Evolutionary conservation across 2,329 filamentous ascomycete species (phyloP).

Genomic region (Ascochyta lentis): DNA sequence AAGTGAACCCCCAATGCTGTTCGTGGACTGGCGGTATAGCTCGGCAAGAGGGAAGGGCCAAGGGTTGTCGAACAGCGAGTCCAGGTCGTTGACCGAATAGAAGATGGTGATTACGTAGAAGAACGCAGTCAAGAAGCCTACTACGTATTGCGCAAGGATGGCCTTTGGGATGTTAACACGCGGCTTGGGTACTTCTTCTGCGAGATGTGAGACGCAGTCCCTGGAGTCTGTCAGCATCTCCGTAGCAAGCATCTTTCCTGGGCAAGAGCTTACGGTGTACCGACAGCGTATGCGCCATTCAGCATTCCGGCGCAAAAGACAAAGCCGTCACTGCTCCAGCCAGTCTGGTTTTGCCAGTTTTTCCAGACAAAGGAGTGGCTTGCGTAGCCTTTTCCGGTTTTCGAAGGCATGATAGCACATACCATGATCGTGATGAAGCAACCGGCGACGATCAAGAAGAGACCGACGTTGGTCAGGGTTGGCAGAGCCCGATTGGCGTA

Average conservation of each 20-base stretch:
- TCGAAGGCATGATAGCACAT: conserved; percentile 61
- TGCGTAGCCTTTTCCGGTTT: conserved; percentile 52
- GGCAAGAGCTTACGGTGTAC: conserved; percentile 55
- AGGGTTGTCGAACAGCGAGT: conserved; percentile 59
- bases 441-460: conserved; percentile 61
- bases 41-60: conserved; percentile 67
- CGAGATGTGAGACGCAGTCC: conserved; percentile 70
- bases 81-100: conserved; percentile 65
- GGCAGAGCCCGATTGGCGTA: conserved; percentile 63
- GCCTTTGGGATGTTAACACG: conserved; percentile 51
- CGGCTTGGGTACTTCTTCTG: conserved; percentile 57
- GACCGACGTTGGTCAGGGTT: conserved; percentile 60
- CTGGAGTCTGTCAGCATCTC: conserved; percentile 20
- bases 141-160: conserved; percentile 48
- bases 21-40: conserved; percentile 64
- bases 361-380: conserved; percentile 53
- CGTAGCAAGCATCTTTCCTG: neutral
- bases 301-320: conserved; percentile 70
- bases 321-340: conserved; percentile 61
- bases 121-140: conserved; percentile 47
- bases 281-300: conserved; percentile 73
- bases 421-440: conserved; percentile 64
- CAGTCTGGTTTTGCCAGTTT: conserved; percentile 56
- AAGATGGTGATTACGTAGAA: conserved; percentile 53
- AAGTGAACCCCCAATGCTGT: conserved; percentile 49